Conservation (phyloP, 2,329 filamentous ascomycete species). For the Aspergillus niger region DNA sequence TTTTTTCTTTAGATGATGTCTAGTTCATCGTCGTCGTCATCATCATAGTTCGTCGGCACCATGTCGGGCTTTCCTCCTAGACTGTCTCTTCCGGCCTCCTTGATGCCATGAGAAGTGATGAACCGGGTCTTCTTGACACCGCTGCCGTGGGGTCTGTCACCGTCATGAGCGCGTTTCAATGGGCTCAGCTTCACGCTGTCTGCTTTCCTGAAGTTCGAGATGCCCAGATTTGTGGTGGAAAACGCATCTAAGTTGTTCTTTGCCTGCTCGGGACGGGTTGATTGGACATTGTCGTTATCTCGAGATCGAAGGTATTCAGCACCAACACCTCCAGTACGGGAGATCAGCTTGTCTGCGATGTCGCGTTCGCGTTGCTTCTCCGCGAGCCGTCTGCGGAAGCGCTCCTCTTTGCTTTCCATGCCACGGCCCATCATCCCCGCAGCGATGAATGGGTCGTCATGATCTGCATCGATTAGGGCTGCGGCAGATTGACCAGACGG, state of each 20-base stretch:
- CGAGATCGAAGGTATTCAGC: slow-evolving; percentile 49
- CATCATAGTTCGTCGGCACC: slow-evolving; percentile 36
- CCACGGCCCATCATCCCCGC: slow-evolving; percentile 44
- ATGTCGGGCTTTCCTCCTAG: slow-evolving; percentile 56
- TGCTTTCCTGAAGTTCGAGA: slow-evolving; percentile 37
- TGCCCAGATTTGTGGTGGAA: slow-evolving; percentile 23
- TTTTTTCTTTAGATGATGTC: slow-evolving; percentile 44
- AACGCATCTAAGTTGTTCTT: slow-evolving; percentile 8
- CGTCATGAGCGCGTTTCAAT: slow-evolving; percentile 42
- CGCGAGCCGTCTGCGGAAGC: slow-evolving; percentile 44
- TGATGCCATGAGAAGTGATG: slow-evolving; percentile 74
- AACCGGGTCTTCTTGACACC: slow-evolving; percentile 72
- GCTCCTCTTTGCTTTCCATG: slow-evolving; percentile 44
- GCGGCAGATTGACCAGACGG: slow-evolving; percentile 39
- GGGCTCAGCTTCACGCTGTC: slow-evolving; percentile 44
- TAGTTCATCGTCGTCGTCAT: slow-evolving; percentile 55
- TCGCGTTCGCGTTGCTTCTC: slow-evolving; percentile 49
- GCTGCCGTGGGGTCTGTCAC: slow-evolving; percentile 34
- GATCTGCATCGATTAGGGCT: slow-evolving; percentile 43
- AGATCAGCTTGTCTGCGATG: slow-evolving; percentile 45
- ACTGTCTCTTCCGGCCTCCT: slow-evolving; percentile 74
- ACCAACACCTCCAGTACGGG: slow-evolving; percentile 39
- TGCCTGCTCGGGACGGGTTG: slow-evolving; percentile 6
- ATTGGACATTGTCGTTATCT: slow-evolving; percentile 25
- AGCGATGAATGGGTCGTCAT: slow-evolving; percentile 46